Conservation (phyloP, 139 green algal genomes). For the Coelastrella sp. region DNA sequence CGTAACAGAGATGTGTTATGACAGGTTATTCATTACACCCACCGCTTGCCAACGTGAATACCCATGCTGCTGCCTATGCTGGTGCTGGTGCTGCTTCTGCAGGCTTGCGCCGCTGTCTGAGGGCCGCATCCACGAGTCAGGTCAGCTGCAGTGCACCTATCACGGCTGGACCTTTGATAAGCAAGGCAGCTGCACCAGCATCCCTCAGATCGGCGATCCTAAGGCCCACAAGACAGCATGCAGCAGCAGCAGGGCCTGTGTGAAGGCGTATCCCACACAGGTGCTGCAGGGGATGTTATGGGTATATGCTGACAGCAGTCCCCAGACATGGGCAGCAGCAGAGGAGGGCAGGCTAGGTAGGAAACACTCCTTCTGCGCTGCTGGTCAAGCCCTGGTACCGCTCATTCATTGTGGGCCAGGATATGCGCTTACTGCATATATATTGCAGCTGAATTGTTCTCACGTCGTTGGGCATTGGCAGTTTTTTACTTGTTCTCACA, state of each 20-base stretch:
- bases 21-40: background rate
- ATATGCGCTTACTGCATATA: too few relatives aligned
- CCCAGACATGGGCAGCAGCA: background rate
- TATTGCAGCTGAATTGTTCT: too few relatives aligned
- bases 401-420: too few relatives aligned
- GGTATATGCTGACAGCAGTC: slow-evolving; percentile 34
- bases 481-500: too few relatives aligned
- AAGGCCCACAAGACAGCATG: slow-evolving; percentile 43
- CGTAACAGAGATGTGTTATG: too few relatives aligned
- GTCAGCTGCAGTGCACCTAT: slow-evolving; percentile 41
- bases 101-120: slow-evolving; percentile 38
- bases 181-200: slow-evolving; percentile 37
- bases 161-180: slow-evolving; percentile 36
- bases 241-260: slow-evolving; percentile 37
- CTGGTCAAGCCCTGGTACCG: too few relatives aligned
- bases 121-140: slow-evolving; percentile 23
- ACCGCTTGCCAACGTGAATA: background rate
- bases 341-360: too few relatives aligned
- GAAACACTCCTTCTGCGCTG: too few relatives aligned
- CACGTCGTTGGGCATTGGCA: too few relatives aligned
- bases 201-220: slow-evolving; percentile 31
- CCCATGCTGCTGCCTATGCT: background rate
- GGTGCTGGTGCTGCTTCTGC: background rate
- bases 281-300: slow-evolving; percentile 40
- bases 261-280: slow-evolving; percentile 19